phyloP scores from a whole-genome alignment of 2,329 filamentous ascomycete genomes.

The Conoideocrella luteorostrata region DNA sequence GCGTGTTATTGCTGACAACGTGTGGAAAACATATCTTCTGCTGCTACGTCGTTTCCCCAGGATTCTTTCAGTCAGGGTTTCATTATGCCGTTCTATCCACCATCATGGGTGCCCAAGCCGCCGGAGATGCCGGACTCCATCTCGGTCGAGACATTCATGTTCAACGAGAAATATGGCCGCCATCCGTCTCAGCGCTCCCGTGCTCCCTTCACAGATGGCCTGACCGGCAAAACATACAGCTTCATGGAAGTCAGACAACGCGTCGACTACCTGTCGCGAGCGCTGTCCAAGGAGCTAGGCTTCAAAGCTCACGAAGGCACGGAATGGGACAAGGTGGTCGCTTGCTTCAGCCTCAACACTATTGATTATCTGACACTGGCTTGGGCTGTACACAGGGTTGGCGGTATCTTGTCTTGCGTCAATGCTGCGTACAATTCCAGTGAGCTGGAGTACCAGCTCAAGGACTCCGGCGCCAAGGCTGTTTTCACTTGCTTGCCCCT shows the following conservation, averaged over 20 bases:
- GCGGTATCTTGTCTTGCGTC: slow-evolving; percentile 61
- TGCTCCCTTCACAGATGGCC: slow-evolving; percentile 65
- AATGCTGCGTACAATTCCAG: slow-evolving; percentile 62
- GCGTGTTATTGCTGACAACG: too few relatives aligned
- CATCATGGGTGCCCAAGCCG: slow-evolving; percentile 11
- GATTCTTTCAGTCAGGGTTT: background rate
- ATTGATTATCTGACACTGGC: slow-evolving; percentile 49
- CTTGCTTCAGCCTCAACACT: slow-evolving; percentile 67
- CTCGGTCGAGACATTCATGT: slow-evolving; percentile 63
- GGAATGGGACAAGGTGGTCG: slow-evolving; percentile 72
- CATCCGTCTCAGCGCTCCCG: slow-evolving; percentile 51
- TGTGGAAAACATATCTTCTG: too few relatives aligned
- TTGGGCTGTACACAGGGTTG: slow-evolving; percentile 58
- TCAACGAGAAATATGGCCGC: slow-evolving; percentile 54
- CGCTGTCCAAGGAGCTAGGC: slow-evolving; percentile 57
- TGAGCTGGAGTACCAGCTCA: slow-evolving; percentile 63
- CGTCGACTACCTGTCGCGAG: slow-evolving; percentile 52
- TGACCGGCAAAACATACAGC: slow-evolving; percentile 59
- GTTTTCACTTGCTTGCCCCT: slow-evolving; percentile 64
- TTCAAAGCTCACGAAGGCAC: slow-evolving; percentile 63
- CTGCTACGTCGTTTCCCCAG: slow-evolving; percentile 25
- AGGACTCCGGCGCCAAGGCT: slow-evolving; percentile 55
- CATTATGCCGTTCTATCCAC: slow-evolving; percentile 13
- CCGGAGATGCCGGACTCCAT: slow-evolving; percentile 51
- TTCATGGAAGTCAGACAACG: slow-evolving; percentile 55